Conservation (phyloP, 768 basidiomycete genomes). For the Piloderma croceum region DNA sequence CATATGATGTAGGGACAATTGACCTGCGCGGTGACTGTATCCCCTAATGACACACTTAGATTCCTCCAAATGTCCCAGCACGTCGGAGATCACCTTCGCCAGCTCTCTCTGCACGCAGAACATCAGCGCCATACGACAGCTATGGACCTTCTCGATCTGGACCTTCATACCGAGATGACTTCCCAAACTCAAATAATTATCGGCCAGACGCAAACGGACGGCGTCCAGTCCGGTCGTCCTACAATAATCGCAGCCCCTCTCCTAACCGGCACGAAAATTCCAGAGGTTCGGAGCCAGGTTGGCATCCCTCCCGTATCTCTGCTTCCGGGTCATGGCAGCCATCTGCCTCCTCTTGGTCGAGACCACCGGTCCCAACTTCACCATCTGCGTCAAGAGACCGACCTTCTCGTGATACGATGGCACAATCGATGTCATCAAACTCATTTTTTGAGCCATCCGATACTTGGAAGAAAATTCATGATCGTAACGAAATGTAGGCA, state of each 20-base stretch:
- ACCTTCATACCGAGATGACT: constrained; percentile 23
- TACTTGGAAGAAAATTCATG: constrained; percentile 57
- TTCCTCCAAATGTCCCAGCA: constrained; percentile 24
- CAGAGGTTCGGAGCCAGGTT: constrained; percentile 38
- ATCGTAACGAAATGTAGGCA: constrained; percentile 36
- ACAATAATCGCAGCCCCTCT: constrained; percentile 39
- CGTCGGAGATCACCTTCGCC: constrained; percentile 50
- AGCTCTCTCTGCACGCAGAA: constrained; percentile 31
- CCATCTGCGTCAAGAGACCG: neutral
- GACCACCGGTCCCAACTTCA: neutral
- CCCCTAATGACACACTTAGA: constrained; percentile 20
- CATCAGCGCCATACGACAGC: constrained; percentile 48
- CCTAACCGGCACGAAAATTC: constrained; percentile 44
- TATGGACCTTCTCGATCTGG: constrained; percentile 33
- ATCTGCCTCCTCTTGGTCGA: neutral
- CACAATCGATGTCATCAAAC: constrained; percentile 48
- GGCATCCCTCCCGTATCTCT: constrained; percentile 44
- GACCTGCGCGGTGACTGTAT: neutral
- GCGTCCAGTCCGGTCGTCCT: constrained; percentile 15
- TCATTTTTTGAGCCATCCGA: constrained; percentile 77
- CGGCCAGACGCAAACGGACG: neutral
- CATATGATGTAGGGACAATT: too few relatives aligned
- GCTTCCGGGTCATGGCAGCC: constrained; percentile 16
- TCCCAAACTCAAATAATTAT: constrained; percentile 21
- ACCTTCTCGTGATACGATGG: constrained; percentile 25